A percentile compares a stretch with the other conserved stretches of the same genome.
phyloP scores from a whole-genome alignment of 148 eudicot genomes.

The Fallopia convolvulus region DNA sequence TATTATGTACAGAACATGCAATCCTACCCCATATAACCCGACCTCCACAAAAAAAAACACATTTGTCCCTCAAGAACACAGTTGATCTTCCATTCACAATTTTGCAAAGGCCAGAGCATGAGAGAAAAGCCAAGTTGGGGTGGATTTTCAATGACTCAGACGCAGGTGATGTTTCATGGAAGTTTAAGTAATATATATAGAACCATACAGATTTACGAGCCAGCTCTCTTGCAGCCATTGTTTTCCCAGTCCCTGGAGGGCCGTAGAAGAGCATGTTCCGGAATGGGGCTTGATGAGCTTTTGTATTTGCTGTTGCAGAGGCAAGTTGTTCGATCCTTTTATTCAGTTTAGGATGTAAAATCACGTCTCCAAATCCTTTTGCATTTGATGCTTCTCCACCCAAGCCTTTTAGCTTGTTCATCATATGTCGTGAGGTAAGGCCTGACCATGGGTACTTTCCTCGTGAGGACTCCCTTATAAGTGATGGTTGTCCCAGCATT shows the following conservation, averaged over 20 bases:
- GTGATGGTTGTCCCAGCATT: constrained; percentile 93
- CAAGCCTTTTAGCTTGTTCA: constrained; percentile 41
- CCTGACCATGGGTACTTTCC: constrained; percentile 99
- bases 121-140: background rate
- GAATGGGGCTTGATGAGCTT: constrained; percentile 94
- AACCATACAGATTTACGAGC: constrained; percentile 71
- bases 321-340: constrained; percentile 82
- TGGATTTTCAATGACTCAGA: background rate
- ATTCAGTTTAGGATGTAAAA: constrained; percentile 79
- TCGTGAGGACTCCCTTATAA: constrained; percentile 90
- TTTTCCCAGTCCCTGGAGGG: constrained; percentile 99
- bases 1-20: background rate
- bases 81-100: background rate
- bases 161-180: background rate
- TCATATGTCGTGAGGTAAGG: constrained; percentile 32
- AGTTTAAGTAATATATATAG: background rate
- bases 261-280: constrained; percentile 98
- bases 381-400: constrained; percentile 33
- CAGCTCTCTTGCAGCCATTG: constrained; percentile 97
- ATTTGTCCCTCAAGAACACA: background rate
- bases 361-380: constrained; percentile 86
- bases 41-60: background rate
- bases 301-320: constrained; percentile 91
- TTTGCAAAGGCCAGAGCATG: background rate
- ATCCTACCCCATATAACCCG: background rate